Percentiles rank a stretch among this genome's conserved stretches.
Conservation (phyloP, 805 yeast species). For the Yarrowia yakushimensis region DNA sequence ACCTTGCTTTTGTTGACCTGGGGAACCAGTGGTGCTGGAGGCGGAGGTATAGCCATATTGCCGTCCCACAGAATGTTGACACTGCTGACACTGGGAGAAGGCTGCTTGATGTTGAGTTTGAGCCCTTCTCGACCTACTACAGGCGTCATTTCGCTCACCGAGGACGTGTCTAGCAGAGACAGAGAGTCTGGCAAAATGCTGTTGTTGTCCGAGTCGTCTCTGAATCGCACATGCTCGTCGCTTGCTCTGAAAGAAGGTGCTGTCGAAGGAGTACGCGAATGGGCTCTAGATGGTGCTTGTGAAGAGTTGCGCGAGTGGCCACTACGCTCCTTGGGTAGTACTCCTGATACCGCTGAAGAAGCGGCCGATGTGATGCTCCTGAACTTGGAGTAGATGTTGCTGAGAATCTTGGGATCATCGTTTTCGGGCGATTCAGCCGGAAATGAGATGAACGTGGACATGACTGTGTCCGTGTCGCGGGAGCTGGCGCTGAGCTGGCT, state of each 20-base stretch:
- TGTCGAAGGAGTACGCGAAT: neutral
- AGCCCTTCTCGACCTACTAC: slow-evolving; percentile 2
- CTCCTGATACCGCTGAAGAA: slow-evolving; percentile 30
- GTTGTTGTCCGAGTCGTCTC: slow-evolving; percentile 9
- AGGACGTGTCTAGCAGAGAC: slow-evolving; percentile 16
- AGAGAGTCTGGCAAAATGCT: slow-evolving; percentile 15
- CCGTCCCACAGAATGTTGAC: slow-evolving; percentile 20
- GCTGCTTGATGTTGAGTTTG: slow-evolving; percentile 1
- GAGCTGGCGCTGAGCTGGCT: neutral
- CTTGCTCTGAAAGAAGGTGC: neutral
- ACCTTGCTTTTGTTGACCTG: slow-evolving; percentile 8
- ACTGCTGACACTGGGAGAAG: slow-evolving; percentile 7
- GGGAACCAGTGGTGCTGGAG: neutral
- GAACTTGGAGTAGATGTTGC: slow-evolving; percentile 31
- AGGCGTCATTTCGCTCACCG: slow-evolving; percentile 15
- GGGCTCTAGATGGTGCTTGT: neutral
- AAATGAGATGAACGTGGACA: slow-evolving; percentile 17
- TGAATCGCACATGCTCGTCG: neutral
- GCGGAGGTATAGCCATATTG: slow-evolving; percentile 15
- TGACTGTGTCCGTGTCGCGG: neutral
- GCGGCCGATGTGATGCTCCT: slow-evolving; percentile 31
- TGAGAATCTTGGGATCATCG: slow-evolving; percentile 26
- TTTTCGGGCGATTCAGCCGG: slow-evolving; percentile 17
- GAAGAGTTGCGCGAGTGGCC: slow-evolving; percentile 10
- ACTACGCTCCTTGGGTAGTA: slow-evolving; percentile 22